A percentile compares a stretch with the other conserved stretches of the same genome.
These are phyloP conservation scores for Trifolium pratense DNA, from an alignment of 306 rosid genomes.

Conservation along the genomic window DNA sequence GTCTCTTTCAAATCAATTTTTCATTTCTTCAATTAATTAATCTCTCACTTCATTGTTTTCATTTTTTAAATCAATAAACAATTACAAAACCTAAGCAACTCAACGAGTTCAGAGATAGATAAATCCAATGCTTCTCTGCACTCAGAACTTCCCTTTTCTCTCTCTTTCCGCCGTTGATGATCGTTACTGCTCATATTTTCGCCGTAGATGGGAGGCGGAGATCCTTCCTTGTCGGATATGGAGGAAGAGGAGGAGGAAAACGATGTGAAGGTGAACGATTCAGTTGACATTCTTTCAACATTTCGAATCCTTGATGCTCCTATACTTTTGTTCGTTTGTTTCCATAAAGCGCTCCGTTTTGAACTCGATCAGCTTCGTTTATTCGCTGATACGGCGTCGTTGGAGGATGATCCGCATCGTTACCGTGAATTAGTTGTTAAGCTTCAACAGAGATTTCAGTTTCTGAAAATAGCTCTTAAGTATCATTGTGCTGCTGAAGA, in stretches of 20 bases:
- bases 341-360: conserved; percentile 73
- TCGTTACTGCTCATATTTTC: conserved; percentile 39
- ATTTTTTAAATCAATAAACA: neutral
- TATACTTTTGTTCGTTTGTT: conserved; percentile 66
- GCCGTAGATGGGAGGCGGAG: conserved; percentile 69
- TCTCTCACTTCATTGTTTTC: neutral
- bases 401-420: conserved; percentile 36
- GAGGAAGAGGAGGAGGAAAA: conserved; percentile 42
- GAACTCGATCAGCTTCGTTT: conserved; percentile 65
- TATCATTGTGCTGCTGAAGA: conserved; percentile 87
- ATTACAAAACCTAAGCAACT: neutral
- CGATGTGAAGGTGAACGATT: conserved; percentile 32
- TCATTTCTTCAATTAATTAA: too few species aligned
- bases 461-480: conserved; percentile 65
- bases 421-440: conserved; percentile 44
- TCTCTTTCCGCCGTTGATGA: conserved; percentile 63
- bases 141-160: conserved; percentile 42
- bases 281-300: conserved; percentile 33
- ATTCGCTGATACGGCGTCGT: conserved; percentile 50
- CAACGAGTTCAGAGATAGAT: conserved; percentile 14
- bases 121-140: conserved; percentile 41
- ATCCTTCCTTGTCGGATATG: conserved; percentile 41
- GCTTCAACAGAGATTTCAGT: conserved; percentile 66
- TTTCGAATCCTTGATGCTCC: conserved; percentile 60
- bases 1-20: conserved; percentile 39